phyloP scores from a whole-genome alignment of 768 basidiomycete species.

The Panellus pusillus region DNA sequence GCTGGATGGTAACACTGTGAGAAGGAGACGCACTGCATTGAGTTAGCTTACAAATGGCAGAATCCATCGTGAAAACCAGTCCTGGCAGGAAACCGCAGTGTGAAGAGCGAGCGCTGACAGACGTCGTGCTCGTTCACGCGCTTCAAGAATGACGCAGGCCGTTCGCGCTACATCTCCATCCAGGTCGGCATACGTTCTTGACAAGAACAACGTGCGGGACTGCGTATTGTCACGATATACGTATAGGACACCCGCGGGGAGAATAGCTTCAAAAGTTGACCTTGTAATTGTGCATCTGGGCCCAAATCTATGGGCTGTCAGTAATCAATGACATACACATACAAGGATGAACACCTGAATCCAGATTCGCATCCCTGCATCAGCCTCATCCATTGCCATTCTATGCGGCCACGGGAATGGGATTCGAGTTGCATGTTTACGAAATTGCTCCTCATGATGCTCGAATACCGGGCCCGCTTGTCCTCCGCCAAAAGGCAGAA shows the following conservation, averaged over 20 bases:
- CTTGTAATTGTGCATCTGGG: conserved; percentile 1
- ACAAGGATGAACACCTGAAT: neutral
- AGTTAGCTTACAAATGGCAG: neutral
- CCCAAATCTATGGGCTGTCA: neutral
- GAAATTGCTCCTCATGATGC: neutral
- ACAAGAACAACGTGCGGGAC: neutral
- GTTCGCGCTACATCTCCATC: neutral
- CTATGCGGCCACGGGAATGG: neutral
- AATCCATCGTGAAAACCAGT: neutral
- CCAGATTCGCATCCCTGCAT: conserved; percentile 1
- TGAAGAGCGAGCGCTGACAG: neutral
- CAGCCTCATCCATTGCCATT: neutral
- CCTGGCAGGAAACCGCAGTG: neutral
- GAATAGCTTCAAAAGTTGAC: neutral
- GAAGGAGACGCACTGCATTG: neutral
- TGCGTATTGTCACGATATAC: neutral
- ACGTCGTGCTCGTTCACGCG: neutral
- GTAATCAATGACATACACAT: neutral
- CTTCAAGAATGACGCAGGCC: neutral
- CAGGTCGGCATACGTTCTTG: neutral
- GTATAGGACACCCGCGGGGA: neutral
- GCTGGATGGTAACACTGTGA: neutral
- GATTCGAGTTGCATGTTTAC: neutral
- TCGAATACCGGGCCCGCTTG: neutral
- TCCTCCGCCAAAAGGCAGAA: neutral